Base-by-base conservation (phyloP, 1,139 yeast species). In the Hyphopichia fennica region DNA sequence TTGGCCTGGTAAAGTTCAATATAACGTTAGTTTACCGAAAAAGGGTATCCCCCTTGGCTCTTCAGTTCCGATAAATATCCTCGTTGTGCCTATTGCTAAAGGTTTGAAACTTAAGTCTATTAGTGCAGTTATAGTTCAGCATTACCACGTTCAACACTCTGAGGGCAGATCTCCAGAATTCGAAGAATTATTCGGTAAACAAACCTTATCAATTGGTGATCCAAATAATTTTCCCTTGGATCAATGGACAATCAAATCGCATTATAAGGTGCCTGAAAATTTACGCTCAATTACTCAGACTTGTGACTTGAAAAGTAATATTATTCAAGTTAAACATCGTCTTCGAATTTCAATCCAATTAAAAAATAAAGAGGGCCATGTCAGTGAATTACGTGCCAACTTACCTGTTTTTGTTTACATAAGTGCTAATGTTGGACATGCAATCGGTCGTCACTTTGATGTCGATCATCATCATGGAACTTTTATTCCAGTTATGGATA, bases 341-440 rank as follows among this genome's bases (percentile, higher is more conserved):
- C 56, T 85, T 36, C 75, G 84, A 45, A 63, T 84, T 17, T 72
- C 72, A 3, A 73, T 84, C 20, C 78, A 77, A 41, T 59, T 85
- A 36, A 66, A 75, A 23, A 84, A 84, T 54, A 68, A 78, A 2
- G 81, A 76, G 46, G 87, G 88, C 1, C 87, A 82, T 54, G 69
- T 77, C 6, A 81, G 87, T 45, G 91, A 85, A 60, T 62, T 84
- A 25, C 65, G 88, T 37, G 87, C 90, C 2, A 81, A 84, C 36
- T 62, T 85, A 39, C 90, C 91, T 0, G 68, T 85, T 2, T 69
- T 67, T 31, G 58, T 85, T 7, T 85, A 81, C 54, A 67, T 82
- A 8, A 79, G 83, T 40, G 79, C 86, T 3, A 70, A 69, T 38
- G 45, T 60, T 18, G 82, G 82, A 4, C 67, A 67, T 32, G 74